Conservation (phyloP, 495 filamentous ascomycete species). For the Talaromyces wortmannii region DNA sequence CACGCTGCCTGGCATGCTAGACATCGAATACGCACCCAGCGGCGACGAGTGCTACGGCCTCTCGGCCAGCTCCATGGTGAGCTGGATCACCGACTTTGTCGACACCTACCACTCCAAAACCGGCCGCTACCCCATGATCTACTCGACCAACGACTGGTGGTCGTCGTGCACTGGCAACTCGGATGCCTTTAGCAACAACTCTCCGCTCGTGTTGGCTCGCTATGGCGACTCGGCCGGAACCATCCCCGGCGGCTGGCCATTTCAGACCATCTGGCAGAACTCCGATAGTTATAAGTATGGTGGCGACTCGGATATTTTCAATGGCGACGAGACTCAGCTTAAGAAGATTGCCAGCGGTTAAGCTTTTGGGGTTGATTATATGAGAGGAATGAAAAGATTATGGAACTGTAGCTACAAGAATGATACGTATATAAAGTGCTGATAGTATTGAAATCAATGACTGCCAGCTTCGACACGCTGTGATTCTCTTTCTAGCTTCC, state of each 20-base stretch:
- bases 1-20: slow-evolving; percentile 62
- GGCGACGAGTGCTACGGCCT: slow-evolving; percentile 48
- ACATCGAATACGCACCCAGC: slow-evolving; percentile 48
- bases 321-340: slow-evolving; percentile 26
- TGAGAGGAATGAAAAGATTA: no score
- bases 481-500: not conserved
- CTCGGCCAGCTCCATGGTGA: slow-evolving; percentile 43
- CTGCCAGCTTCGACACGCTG: no score
- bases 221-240: slow-evolving; percentile 42
- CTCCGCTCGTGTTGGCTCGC: slow-evolving; percentile 52
- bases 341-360: slow-evolving; percentile 22
- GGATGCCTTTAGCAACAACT: slow-evolving; percentile 38
- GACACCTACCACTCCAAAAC: slow-evolving; percentile 45
- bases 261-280: slow-evolving; percentile 57
- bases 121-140: slow-evolving; percentile 52
- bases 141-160: slow-evolving; percentile 59
- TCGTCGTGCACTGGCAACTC: slow-evolving; percentile 52
- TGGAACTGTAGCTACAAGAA: no score
- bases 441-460: no score
- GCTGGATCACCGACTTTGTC: slow-evolving; percentile 56
- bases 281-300: slow-evolving; percentile 33
- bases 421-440: no score
- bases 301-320: slow-evolving; percentile 47
- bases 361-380: not conserved
- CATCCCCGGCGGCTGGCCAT: slow-evolving; percentile 52